Conservation (phyloP, 2,329 filamentous ascomycete species). For the Cladosporium sp. region DNA sequence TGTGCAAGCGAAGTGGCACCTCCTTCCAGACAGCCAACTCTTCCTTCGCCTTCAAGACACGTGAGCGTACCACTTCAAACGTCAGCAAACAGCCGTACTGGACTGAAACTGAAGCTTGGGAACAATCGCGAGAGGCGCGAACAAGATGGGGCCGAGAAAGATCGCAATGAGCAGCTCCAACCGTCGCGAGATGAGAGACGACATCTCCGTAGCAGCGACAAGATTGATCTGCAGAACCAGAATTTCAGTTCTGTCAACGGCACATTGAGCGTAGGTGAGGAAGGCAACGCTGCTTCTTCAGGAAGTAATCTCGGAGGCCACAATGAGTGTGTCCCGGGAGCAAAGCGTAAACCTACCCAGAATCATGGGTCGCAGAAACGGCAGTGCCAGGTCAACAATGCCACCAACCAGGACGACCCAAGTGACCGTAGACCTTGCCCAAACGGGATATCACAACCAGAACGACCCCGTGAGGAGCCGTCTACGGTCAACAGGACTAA, state of each 20-base stretch:
- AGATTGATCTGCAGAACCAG: neutral
- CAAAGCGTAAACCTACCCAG: neutral
- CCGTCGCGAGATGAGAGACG: neutral
- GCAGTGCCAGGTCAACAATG: neutral
- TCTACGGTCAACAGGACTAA: too few relatives aligned
- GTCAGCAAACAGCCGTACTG: neutral
- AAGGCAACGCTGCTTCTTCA: neutral
- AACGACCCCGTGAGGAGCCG: too few relatives aligned
- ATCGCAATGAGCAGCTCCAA: neutral
- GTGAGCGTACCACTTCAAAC: neutral
- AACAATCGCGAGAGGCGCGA: neutral
- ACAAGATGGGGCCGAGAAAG: neutral
- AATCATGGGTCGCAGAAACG: neutral
- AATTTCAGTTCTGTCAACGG: neutral
- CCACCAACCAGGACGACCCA: neutral
- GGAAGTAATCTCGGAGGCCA: neutral
- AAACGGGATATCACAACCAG: too few relatives aligned
- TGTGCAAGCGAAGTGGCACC: neutral
- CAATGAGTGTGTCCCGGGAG: neutral
- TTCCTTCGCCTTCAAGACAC: neutral
- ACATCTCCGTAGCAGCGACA: neutral
- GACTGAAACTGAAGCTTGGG: neutral
- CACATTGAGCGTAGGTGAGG: neutral
- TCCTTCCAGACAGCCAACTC: neutral
- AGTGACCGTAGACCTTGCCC: too few relatives aligned